These are phyloP conservation scores for Trichosporon ovoides DNA, from an alignment of 1,284 basidiomycete genomes.

Conservation along the genomic window DNA sequence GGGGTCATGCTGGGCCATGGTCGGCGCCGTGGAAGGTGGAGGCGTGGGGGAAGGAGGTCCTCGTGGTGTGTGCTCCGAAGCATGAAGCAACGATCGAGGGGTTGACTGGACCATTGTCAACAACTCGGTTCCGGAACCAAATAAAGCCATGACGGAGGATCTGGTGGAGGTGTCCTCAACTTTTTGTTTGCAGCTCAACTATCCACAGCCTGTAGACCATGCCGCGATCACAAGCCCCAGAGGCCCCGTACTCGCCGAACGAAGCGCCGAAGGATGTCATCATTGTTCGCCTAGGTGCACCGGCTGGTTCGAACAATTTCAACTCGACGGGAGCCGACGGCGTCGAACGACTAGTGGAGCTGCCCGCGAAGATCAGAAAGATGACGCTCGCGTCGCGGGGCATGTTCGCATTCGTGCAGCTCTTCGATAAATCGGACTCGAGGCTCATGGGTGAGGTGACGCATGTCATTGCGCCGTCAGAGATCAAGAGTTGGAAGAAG, in stretches of 20 bases:
- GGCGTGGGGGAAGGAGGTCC: background rate
- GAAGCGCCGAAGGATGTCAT: conserved; percentile 28
- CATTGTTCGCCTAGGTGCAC: conserved; percentile 33
- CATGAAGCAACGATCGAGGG: background rate
- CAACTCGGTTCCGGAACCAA: background rate
- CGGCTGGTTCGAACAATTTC: conserved; percentile 39
- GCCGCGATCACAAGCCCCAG: conserved; percentile 12
- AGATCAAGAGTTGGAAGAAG: conserved; percentile 38
- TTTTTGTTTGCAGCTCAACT: background rate
- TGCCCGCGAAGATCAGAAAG: conserved; percentile 27
- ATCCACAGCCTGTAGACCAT: conserved; percentile 6
- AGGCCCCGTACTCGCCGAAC: conserved; percentile 22
- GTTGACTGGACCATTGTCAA: background rate
- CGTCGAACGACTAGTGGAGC: conserved; percentile 36
- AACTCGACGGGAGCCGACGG: conserved; percentile 27
- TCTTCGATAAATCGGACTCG: conserved; percentile 25
- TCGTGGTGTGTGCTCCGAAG: background rate
- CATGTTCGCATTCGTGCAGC: conserved; percentile 34
- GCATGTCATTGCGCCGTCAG: conserved; percentile 26
- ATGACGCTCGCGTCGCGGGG: conserved; percentile 30
- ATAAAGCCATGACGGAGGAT: background rate
- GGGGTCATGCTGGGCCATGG: conserved; percentile 1
- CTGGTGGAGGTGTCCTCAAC: background rate
- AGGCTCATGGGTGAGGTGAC: conserved; percentile 39
- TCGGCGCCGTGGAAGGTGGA: background rate